A percentile compares a stretch with the other conserved stretches of the same genome.
These are phyloP conservation scores for Leccinum variicolor DNA, from an alignment of 768 basidiomycete genomes.

Conservation along the genomic window DNA sequence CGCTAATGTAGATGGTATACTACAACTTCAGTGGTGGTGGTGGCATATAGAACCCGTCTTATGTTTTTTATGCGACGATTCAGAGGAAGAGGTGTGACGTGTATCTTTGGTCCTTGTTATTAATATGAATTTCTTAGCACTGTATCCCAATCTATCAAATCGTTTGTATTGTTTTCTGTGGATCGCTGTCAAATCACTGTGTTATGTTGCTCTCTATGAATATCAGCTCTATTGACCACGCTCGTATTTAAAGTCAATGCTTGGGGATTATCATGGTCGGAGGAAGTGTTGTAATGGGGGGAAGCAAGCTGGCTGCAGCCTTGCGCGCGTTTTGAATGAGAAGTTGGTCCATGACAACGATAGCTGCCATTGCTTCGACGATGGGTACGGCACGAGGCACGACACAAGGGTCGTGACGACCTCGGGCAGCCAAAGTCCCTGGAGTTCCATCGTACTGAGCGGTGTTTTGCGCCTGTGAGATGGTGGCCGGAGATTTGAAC, in stretches of 20 bases:
- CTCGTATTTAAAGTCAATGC: slow-evolving; percentile 15
- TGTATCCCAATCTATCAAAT: background rate
- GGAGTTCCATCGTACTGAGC: slow-evolving; percentile 91
- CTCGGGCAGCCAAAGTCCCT: slow-evolving; percentile 85
- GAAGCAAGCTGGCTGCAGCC: slow-evolving; percentile 72
- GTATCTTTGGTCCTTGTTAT: background rate
- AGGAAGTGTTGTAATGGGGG: slow-evolving; percentile 83
- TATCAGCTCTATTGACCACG: background rate
- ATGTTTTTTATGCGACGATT: slow-evolving; percentile 53
- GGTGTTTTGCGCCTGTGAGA: slow-evolving; percentile 86
- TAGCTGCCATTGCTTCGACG: slow-evolving; percentile 95
- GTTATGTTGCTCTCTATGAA: background rate
- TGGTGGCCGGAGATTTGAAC: slow-evolving; percentile 99
- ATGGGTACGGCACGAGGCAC: slow-evolving; percentile 97
- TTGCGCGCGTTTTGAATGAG: slow-evolving; percentile 85
- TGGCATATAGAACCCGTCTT: slow-evolving; percentile 65
- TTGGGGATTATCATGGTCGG: slow-evolving; percentile 82
- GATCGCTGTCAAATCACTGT: slow-evolving; percentile 5
- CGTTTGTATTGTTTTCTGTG: slow-evolving; percentile 15
- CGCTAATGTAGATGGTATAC: background rate
- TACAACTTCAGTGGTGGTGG: slow-evolving; percentile 72
- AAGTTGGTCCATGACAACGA: slow-evolving; percentile 93
- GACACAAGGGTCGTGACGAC: slow-evolving; percentile 96
- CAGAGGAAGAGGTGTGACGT: slow-evolving; percentile 50
- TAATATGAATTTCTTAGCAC: background rate